These are phyloP conservation scores for Apophysomyces elegans DNA, from an alignment of 371 early-diverging fungal genomes.

Conservation along the genomic window DNA sequence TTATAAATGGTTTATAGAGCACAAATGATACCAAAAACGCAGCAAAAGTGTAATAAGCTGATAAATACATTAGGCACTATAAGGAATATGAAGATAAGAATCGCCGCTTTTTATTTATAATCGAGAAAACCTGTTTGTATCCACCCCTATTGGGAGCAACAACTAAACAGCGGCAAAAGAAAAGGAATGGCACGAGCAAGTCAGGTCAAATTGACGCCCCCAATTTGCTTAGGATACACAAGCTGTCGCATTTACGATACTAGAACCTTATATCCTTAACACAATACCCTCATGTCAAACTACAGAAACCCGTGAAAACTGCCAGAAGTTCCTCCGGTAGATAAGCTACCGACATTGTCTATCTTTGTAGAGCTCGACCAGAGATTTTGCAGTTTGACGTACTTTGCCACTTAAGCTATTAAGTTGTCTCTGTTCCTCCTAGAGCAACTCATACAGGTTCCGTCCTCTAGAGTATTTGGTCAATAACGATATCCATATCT, in stretches of 20 bases:
- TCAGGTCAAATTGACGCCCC: not conserved
- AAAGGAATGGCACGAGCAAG: slow-evolving; percentile 3
- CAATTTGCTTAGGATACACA: not conserved
- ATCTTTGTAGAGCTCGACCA: too few species aligned
- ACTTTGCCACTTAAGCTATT: too few species aligned
- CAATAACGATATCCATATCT: not conserved
- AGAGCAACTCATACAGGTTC: not conserved
- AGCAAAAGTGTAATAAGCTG: slow-evolving; percentile 43
- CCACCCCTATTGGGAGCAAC: not conserved
- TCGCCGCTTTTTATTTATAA: not conserved
- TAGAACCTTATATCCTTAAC: not conserved
- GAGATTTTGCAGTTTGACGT: too few species aligned
- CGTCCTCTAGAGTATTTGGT: not conserved
- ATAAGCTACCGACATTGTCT: too few species aligned
- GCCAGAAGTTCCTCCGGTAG: too few species aligned
- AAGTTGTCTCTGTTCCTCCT: too few species aligned
- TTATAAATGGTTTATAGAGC: slow-evolving; percentile 47
- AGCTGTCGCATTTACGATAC: not conserved
- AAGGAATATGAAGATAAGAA: not conserved
- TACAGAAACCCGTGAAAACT: too few species aligned
- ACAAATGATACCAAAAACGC: slow-evolving; percentile 31
- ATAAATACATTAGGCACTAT: slow-evolving; percentile 16
- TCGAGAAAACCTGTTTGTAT: not conserved
- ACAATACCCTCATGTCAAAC: too few species aligned
- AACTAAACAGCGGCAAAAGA: slow-evolving; percentile 2